Conservation (phyloP, 2,329 filamentous ascomycete species). For the Endocalyx cinctus region DNA sequence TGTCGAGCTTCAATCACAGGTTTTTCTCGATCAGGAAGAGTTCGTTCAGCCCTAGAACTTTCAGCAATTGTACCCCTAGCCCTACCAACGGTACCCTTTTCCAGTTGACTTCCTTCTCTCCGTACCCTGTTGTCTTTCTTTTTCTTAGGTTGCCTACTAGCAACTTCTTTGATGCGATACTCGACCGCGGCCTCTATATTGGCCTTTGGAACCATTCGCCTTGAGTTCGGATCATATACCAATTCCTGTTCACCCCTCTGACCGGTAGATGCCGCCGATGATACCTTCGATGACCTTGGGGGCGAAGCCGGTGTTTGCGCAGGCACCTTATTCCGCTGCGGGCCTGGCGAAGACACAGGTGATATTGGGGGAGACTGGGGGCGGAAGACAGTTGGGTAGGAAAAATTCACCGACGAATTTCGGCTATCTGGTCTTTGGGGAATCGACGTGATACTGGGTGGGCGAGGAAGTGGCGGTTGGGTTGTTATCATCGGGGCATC, state of each 20-base stretch:
- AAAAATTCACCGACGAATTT: constrained; percentile 52
- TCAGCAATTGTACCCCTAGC: constrained; percentile 44
- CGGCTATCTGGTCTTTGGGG: constrained; percentile 44
- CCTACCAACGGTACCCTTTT: constrained; percentile 50
- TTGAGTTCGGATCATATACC: constrained; percentile 62
- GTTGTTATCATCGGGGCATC: constrained; percentile 36
- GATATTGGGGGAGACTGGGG: constrained; percentile 35
- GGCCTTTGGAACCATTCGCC: constrained; percentile 52
- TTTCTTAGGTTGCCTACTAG: constrained; percentile 37
- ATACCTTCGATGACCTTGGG: constrained; percentile 17
- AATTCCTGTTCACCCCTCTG: constrained; percentile 27
- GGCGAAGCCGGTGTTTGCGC: constrained; percentile 12
- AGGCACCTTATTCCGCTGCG: constrained; percentile 13
- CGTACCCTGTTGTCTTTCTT: constrained; percentile 31
- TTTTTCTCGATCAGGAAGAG: constrained; percentile 12
- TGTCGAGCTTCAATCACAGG: constrained; percentile 7
- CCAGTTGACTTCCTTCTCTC: constrained; percentile 40
- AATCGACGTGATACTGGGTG: constrained; percentile 19
- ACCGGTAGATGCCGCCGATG: constrained; percentile 14
- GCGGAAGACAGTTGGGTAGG: constrained; percentile 45
- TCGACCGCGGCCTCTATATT: constrained; percentile 31
- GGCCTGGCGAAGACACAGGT: constrained; percentile 16
- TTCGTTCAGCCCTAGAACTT: constrained; percentile 16
- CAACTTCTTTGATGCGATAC: constrained; percentile 34
- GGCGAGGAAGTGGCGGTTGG: constrained; percentile 27